Base-by-base conservation (phyloP, 805 yeast species). In the Scheffersomyces coipomensis region DNA sequence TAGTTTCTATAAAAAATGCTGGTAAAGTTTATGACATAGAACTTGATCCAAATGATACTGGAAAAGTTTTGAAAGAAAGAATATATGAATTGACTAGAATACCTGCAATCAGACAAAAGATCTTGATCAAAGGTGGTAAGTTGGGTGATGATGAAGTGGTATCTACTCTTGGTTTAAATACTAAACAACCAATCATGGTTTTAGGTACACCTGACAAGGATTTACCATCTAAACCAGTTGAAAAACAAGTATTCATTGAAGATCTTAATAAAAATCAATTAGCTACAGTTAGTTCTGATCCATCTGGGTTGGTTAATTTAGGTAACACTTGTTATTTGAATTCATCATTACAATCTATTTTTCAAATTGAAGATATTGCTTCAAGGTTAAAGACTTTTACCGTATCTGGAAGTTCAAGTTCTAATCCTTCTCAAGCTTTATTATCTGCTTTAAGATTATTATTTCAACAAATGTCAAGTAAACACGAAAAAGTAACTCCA, bases 21-120 rank as follows among this genome's bases (percentile, higher is more conserved):
- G 75, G 76, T 9, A 68, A 68, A 40, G 48, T 60, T n/a, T 60
- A 63, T 43, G 67, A 66, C 19, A 56, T 70, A 15, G 62, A 55
- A 31, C 53, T 83, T 23, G 81, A 74, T 35, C 66, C 76, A 4
- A 54, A 53, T 9, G 80, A 78, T 39, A 73, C 79, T 2, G 95
- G 89, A 5, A 56, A 67, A 22, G 75, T 71, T 5, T 75, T 86
- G 60, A 91, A 89, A 58, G 63, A 70, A 34, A 81, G 83, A 60
- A 81, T 93, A 39, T 81, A 76, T 49, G 77, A 80, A 17, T 59
- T 79, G 42, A 91, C 98, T 2, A 79, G 79, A 42, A 88, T 93
- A 39, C 95, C 96, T n/a, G 78, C 81, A 1, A 85, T 79, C 39
- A 82, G 97, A 51, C 99, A 93, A 66, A 91, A 91, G 67, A 83